Conservation (phyloP, 805 yeast species). For the Suhomyces tanzawaensis region DNA sequence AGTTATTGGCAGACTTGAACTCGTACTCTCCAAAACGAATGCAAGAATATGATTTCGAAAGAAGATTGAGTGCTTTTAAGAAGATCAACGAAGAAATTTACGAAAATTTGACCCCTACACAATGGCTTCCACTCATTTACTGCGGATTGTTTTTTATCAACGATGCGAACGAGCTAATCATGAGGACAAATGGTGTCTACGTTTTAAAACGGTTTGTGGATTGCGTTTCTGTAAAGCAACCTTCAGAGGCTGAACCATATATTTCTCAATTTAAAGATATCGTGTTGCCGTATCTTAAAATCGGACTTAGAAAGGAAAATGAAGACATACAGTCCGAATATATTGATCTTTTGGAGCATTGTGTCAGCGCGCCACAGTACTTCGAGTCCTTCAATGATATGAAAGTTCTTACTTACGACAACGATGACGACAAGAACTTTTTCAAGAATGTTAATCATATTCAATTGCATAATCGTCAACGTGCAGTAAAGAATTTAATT, state of each 20-base stretch:
- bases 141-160: conserved; percentile 67
- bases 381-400: conserved; percentile 59
- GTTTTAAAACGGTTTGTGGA: conserved; percentile 66
- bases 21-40: conserved; percentile 61
- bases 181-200: conserved; percentile 74
- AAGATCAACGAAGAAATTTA: conserved; percentile 57
- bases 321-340: conserved; percentile 73
- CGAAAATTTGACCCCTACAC: conserved; percentile 41
- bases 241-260: conserved; percentile 24
- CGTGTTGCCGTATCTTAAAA: conserved; percentile 62
- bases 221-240: conserved; percentile 32
- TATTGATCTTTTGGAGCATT: conserved; percentile 60
- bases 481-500: conserved; percentile 69
- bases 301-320: conserved; percentile 58
- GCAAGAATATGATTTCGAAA: conserved; percentile 77
- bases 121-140: conserved; percentile 80
- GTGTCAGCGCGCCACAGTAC: conserved; percentile 48
- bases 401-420: conserved; percentile 53
- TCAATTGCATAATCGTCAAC: conserved; percentile 80
- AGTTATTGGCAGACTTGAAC: conserved; percentile 63
- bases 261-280: conserved; percentile 47
- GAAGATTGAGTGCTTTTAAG: conserved; percentile 66
- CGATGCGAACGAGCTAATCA: conserved; percentile 75
- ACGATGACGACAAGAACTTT: conserved; percentile 80
- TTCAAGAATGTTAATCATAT: conserved; percentile 76